Conservation (phyloP, 106 monocot species). For the Allium cepa region DNA sequence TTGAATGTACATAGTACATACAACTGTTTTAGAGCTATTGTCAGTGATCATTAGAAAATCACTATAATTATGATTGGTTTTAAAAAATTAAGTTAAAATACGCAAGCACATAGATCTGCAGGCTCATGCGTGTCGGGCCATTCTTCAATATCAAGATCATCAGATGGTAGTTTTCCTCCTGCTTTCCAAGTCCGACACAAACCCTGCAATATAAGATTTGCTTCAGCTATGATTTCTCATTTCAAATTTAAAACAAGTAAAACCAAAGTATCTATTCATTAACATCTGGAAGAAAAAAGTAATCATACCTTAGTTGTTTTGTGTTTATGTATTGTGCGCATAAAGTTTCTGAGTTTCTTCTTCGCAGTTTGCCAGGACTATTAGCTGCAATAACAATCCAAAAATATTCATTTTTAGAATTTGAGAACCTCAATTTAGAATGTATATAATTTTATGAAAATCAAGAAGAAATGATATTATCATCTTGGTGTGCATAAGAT, state of each 20-base stretch:
- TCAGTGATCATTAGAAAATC: too few relatives aligned
- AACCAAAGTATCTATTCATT: neutral
- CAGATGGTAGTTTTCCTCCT: conserved; percentile 70
- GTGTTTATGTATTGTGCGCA: conserved; percentile 83
- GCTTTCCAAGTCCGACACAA: conserved; percentile 85
- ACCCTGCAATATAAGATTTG: conserved; percentile 33
- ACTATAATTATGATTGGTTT: neutral
- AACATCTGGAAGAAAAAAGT: neutral
- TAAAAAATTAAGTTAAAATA: neutral
- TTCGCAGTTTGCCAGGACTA: conserved; percentile 34
- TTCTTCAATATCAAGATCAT: conserved; percentile 58
- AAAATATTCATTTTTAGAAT: neutral
- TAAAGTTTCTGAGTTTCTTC: too few relatives aligned
- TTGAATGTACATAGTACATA: too few relatives aligned
- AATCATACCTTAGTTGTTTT: conserved; percentile 65
- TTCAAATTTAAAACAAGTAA: neutral
- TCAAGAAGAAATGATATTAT: neutral
- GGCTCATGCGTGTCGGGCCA: conserved; percentile 71
- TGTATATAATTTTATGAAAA: neutral
- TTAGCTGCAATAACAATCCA: neutral
- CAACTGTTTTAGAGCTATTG: too few relatives aligned
- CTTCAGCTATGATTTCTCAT: neutral
- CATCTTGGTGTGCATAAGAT: neutral
- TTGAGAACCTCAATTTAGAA: too few relatives aligned
- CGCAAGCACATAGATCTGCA: conserved; percentile 30